Conservation (phyloP, 73 alveolate genomes). For the Paraurostyla sp. region DNA sequence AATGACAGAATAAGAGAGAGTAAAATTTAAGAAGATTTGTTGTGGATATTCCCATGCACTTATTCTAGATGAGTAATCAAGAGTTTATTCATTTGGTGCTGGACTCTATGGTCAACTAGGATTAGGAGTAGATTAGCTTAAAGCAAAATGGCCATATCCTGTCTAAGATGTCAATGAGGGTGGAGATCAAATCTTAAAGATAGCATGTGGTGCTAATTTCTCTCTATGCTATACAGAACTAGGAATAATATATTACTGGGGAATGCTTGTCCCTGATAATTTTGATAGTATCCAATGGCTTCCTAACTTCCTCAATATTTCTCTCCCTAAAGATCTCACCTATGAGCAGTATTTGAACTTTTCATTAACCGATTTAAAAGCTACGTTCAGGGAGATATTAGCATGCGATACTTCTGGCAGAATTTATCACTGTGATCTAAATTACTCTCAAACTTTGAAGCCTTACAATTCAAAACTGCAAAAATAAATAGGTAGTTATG, state of each 20-base stretch:
- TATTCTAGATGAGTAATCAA: slow-evolving; percentile 44
- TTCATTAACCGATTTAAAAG: slow-evolving; percentile 51
- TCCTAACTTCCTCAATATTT: slow-evolving; percentile 59
- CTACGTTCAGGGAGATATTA: slow-evolving; percentile 68
- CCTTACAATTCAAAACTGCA: neutral
- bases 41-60: slow-evolving; percentile 75
- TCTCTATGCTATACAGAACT: slow-evolving; percentile 70
- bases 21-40: slow-evolving; percentile 46
- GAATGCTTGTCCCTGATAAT: slow-evolving; percentile 75
- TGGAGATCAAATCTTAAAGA: slow-evolving; percentile 27
- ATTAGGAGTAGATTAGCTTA: slow-evolving; percentile 58
- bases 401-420: slow-evolving; percentile 73
- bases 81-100: slow-evolving; percentile 71
- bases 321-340: slow-evolving; percentile 39
- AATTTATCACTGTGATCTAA: slow-evolving; percentile 71
- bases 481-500: slow-evolving; percentile 38
- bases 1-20: slow-evolving; percentile 59
- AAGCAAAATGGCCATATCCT: slow-evolving; percentile 61
- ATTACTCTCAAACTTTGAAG: slow-evolving; percentile 61
- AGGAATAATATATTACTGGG: slow-evolving; percentile 74
- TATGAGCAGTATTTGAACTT: slow-evolving; percentile 12
- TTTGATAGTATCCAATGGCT: slow-evolving; percentile 56
- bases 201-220: slow-evolving; percentile 77
- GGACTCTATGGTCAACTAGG: slow-evolving; percentile 74
- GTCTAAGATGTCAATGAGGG: slow-evolving; percentile 68